A percentile compares a stretch with the other conserved stretches of the same genome.
Evolutionary conservation across 805 yeast species (phyloP).

Genomic region (Saccharomycopsis olivae): DNA sequence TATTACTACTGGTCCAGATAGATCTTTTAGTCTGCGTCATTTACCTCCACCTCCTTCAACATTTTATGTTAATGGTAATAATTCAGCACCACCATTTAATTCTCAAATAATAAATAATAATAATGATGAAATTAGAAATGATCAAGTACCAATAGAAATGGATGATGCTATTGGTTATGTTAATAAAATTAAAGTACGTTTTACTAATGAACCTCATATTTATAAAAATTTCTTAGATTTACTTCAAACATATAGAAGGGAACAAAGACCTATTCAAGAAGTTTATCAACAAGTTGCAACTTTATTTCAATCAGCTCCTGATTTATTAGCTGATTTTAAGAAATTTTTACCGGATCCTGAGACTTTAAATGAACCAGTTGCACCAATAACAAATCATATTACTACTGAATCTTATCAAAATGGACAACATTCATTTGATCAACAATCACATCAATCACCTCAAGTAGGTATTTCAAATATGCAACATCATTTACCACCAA

Average conservation of each 20-base stretch:
- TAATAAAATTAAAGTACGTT: slow-evolving; percentile 89
- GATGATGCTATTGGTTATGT: slow-evolving; percentile 96
- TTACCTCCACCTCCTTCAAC: neutral
- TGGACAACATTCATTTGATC: slow-evolving; percentile 17
- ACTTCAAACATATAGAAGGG: slow-evolving; percentile 91
- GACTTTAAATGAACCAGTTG: neutral
- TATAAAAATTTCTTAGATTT: slow-evolving; percentile 93
- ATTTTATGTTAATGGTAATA: neutral
- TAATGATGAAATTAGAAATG: neutral
- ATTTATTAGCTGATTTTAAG: slow-evolving; percentile 85
- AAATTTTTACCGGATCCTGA: slow-evolving; percentile 78
- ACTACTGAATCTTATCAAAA: slow-evolving; percentile 19
- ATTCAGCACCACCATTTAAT: neutral
- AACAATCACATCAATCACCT: neutral
- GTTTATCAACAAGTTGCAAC: slow-evolving; percentile 89
- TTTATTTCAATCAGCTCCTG: slow-evolving; percentile 88
- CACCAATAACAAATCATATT: neutral
- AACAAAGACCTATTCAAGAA: slow-evolving; percentile 89
- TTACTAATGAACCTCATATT: slow-evolving; percentile 88
- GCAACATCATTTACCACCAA: neutral
- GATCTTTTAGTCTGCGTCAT: neutral
- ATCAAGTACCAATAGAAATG: slow-evolving; percentile 52
- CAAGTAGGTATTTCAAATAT: neutral
- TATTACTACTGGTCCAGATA: neutral
- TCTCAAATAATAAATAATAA: neutral